Conservation (phyloP, 805 yeast genomes). For the Saccharomycopsis babjevae region DNA sequence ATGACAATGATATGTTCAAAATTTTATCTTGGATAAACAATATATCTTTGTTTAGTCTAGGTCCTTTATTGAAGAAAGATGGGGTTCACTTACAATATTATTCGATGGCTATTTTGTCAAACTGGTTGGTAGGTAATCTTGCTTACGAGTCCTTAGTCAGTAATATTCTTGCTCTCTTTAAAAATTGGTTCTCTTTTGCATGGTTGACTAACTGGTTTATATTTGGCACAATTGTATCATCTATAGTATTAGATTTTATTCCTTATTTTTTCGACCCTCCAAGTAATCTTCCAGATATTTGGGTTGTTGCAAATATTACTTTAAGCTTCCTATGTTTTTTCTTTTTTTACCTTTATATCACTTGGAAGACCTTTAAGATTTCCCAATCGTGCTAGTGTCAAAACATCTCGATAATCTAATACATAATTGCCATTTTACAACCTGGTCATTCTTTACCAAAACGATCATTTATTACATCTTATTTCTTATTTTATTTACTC, state of each 20-base stretch:
- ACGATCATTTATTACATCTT: background rate
- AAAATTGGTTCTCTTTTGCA: conserved; percentile 38
- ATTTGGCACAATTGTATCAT: conserved; percentile 41
- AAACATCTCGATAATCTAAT: background rate
- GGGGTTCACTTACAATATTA: conserved; percentile 63
- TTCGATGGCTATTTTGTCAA: conserved; percentile 50
- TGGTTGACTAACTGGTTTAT: conserved; percentile 43
- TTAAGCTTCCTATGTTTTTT: conserved; percentile 68
- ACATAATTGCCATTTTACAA: background rate
- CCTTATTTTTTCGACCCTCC: conserved; percentile 49
- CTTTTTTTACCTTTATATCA: conserved; percentile 75
- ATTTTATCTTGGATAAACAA: conserved; percentile 83
- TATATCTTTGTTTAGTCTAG: conserved; percentile 73
- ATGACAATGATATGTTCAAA: conserved; percentile 46
- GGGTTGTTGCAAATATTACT: conserved; percentile 69
- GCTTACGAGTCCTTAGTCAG: conserved; percentile 35
- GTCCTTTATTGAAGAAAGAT: conserved; percentile 78
- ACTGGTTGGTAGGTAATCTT: conserved; percentile 69
- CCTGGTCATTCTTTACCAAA: too few species aligned
- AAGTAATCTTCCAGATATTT: conserved; percentile 62
- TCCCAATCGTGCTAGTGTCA: background rate
- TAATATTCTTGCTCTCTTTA: conserved; percentile 27
- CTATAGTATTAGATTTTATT: conserved; percentile 39
- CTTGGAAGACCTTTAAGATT: conserved; percentile 36
- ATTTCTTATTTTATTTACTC: background rate